A percentile compares a stretch with the other conserved stretches of the same genome.
phyloP scores from a whole-genome alignment of 23 red algal genomes.

The Gracilaria caudata region DNA sequence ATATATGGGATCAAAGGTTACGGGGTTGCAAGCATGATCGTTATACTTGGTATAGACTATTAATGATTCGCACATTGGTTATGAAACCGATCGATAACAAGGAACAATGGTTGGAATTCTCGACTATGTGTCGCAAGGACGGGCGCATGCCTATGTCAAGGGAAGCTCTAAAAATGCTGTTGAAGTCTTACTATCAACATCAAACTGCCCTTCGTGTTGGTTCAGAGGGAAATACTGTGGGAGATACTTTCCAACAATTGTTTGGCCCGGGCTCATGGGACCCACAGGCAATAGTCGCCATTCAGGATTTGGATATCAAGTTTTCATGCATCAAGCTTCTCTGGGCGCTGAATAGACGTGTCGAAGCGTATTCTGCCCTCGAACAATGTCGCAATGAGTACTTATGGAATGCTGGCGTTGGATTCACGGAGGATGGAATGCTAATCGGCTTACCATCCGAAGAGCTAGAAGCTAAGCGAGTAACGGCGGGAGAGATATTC shows the following conservation, averaged over 20 bases:
- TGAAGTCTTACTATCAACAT: conserved; percentile 36
- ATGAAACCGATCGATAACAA: conserved; percentile 81
- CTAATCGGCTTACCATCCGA: conserved; percentile 20
- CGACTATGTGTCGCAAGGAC: conserved; percentile 80
- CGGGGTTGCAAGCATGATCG: conserved; percentile 78
- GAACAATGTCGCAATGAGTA: conserved; percentile 52
- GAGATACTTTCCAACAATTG: conserved; percentile 3
- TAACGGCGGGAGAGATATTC: conserved; percentile 52
- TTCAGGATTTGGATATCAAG: conserved; percentile 53
- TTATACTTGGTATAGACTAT: conserved; percentile 86
- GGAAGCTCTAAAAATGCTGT: conserved; percentile 78
- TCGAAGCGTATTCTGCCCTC: conserved; percentile 35
- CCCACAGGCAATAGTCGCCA: conserved; percentile 26
- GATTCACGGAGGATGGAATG: conserved; percentile 32
- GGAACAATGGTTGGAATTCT: conserved; percentile 86
- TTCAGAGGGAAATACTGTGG: neutral
- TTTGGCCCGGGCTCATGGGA: conserved; percentile 21
- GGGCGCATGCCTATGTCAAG: conserved; percentile 83
- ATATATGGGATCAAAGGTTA: conserved; percentile 85
- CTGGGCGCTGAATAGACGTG: conserved; percentile 29
- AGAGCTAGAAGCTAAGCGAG: conserved; percentile 14
- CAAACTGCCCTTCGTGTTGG: conserved; percentile 12
- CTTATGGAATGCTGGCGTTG: conserved; percentile 21
- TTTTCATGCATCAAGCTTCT: conserved; percentile 70
- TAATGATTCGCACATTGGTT: conserved; percentile 88